phyloP scores from a whole-genome alignment of 164 flowering plant genomes.

The Vitis amurensis region DNA sequence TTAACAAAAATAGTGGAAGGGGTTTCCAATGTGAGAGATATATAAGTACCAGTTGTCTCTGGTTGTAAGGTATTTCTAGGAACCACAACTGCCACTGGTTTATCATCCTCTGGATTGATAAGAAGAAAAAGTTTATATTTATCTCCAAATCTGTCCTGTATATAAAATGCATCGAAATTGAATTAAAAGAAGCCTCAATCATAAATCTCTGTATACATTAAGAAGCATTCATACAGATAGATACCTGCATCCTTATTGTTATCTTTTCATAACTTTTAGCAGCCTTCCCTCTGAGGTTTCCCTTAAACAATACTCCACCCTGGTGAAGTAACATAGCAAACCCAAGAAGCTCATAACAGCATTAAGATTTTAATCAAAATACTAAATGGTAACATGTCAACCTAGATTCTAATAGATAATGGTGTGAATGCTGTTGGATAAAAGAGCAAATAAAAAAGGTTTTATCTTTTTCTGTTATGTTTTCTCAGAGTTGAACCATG shows the following conservation, averaged over 20 bases:
- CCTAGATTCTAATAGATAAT: too few relatives aligned
- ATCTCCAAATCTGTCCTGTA: constrained; percentile 83
- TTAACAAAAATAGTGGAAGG: neutral
- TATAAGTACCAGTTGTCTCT: constrained; percentile 66
- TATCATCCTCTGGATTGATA: constrained; percentile 94
- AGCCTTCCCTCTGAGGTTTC: constrained; percentile 84
- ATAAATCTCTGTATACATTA: neutral
- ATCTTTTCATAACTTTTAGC: constrained; percentile 83
- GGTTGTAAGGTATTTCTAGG: constrained; percentile 80
- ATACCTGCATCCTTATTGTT: constrained; percentile 75
- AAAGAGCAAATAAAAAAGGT: too few relatives aligned
- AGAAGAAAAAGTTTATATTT: constrained; percentile 86
- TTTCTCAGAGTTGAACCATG: too few relatives aligned
- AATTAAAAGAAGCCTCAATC: constrained; percentile 9
- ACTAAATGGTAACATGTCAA: neutral
- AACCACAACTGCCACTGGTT: constrained; percentile 95
- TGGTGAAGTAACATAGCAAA: constrained; percentile 18
- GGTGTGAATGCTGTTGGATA: too few relatives aligned
- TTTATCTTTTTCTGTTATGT: too few relatives aligned
- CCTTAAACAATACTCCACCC: constrained; percentile 92
- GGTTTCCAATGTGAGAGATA: neutral
- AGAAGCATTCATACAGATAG: neutral
- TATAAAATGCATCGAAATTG: constrained; percentile 10
- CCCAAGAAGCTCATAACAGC: neutral
- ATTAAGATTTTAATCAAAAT: neutral